A percentile compares a stretch with the other conserved stretches of the same genome.
These are phyloP conservation scores for Selaginella moellendorffii DNA, from an alignment of 75 land plant species.

Conservation along the genomic window DNA sequence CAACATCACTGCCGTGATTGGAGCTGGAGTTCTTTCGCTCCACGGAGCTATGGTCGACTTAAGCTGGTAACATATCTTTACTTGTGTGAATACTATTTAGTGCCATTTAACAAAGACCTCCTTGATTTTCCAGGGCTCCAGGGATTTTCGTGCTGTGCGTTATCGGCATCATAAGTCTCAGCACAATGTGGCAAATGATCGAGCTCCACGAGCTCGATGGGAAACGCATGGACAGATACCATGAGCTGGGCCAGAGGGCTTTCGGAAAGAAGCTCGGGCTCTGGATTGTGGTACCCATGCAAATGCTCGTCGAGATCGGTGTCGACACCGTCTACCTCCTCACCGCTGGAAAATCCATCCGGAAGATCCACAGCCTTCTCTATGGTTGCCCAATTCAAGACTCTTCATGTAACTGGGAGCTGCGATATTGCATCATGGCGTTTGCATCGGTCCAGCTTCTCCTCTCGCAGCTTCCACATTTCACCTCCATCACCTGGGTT, in stretches of 20 bases:
- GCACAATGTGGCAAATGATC: conserved; percentile 5
- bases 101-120: not conserved
- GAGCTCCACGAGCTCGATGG: not conserved
- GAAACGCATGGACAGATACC: conserved; percentile 6
- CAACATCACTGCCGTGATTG: not conserved
- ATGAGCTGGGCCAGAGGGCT: not conserved
- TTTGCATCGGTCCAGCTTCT: not conserved
- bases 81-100: not conserved
- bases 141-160: not conserved
- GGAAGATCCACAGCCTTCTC: not conserved
- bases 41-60: not conserved
- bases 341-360: not conserved
- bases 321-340: conserved; percentile 1
- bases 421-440: not conserved
- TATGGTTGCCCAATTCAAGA: not conserved
- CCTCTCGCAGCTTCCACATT: not conserved
- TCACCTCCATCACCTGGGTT: conserved; percentile 11
- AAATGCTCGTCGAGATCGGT: conserved; percentile 4
- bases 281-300: conserved; percentile 3
- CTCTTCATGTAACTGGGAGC: not conserved
- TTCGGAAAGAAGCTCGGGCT: not conserved
- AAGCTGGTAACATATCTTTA: not conserved
- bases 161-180: not conserved
- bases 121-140: conserved; percentile 1
- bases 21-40: not conserved